These are phyloP conservation scores for Phytophthora megakarya DNA, from an alignment of 352 stramenopile species.

Conservation along the genomic window DNA sequence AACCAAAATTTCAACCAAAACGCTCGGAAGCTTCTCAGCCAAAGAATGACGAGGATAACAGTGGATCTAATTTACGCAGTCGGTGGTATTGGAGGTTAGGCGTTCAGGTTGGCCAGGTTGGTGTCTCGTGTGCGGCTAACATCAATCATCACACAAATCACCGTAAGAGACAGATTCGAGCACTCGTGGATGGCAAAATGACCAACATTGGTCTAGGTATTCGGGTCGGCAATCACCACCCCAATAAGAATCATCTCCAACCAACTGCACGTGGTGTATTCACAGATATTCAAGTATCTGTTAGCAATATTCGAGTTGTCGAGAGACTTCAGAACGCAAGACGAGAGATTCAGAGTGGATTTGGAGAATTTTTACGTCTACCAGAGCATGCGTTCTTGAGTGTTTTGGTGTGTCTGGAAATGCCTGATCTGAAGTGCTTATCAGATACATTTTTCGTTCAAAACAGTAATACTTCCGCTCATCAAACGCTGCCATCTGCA, in stretches of 20 bases:
- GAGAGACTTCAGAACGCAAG: conserved; percentile 36
- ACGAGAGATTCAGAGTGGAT: conserved; percentile 17
- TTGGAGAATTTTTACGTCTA: conserved; percentile 50
- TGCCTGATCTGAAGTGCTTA: conserved; percentile 42
- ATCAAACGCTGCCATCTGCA: conserved; percentile 31
- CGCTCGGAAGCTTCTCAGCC: conserved; percentile 4
- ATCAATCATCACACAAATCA: conserved; percentile 22
- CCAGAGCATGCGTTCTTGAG: conserved; percentile 46
- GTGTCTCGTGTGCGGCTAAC: conserved; percentile 26
- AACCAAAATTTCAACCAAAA: not conserved
- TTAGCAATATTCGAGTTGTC: conserved; percentile 38
- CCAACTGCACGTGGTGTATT: conserved; percentile 21
- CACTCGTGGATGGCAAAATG: conserved; percentile 16
- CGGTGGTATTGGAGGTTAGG: conserved; percentile 40
- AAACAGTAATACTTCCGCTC: not conserved
- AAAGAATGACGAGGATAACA: conserved; percentile 1
- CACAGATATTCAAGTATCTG: conserved; percentile 46
- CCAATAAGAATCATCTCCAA: conserved; percentile 22
- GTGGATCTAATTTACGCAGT: not conserved
- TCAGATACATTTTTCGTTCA: conserved; percentile 26
- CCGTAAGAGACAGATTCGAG: conserved; percentile 9
- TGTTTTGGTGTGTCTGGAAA: conserved; percentile 56
- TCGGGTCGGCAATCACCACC: conserved; percentile 50
- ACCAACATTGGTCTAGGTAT: conserved; percentile 35
- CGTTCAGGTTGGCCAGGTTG: conserved; percentile 34